phyloP scores from a whole-genome alignment of 2,329 filamentous ascomycete species.

The Rhexocercosporidium sp. region DNA sequence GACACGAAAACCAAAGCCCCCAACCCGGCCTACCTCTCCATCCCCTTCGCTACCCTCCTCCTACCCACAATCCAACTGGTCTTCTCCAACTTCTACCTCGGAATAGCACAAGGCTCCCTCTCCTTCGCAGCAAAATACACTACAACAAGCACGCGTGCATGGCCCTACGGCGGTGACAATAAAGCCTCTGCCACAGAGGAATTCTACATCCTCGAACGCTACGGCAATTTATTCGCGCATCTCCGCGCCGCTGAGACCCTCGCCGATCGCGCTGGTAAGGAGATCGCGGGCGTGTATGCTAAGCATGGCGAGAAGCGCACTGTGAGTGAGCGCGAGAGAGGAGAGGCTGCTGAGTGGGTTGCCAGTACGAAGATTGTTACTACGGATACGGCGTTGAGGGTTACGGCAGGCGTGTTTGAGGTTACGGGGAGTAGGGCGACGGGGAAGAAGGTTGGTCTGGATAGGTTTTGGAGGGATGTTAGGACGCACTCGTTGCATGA shows the following conservation, averaged over 20 bases:
- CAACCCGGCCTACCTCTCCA: conserved; percentile 53
- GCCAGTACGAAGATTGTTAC: conserved; percentile 66
- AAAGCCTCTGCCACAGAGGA: conserved; percentile 65
- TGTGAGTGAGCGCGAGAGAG: conserved; percentile 57
- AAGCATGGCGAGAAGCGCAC: conserved; percentile 48
- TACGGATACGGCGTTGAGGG: conserved; percentile 62
- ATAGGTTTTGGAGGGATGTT: conserved; percentile 71
- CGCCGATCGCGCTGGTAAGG: conserved; percentile 58
- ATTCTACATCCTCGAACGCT: conserved; percentile 68
- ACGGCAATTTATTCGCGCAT: conserved; percentile 68
- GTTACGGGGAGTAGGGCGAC: conserved; percentile 65
- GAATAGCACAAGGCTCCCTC: conserved; percentile 64
- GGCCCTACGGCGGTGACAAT: conserved; percentile 67
- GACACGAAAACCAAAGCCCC: conserved; percentile 55
- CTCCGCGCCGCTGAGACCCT: conserved; percentile 64
- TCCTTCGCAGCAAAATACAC: conserved; percentile 62
- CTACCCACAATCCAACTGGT: conserved; percentile 68
- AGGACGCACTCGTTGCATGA: conserved; percentile 70
- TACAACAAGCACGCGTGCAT: conserved; percentile 59
- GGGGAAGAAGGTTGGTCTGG: conserved; percentile 61
- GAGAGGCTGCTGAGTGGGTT: conserved; percentile 66
- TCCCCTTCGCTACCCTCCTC: conserved; percentile 62
- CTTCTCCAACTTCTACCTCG: conserved; percentile 70
- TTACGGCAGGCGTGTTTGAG: conserved; percentile 68
- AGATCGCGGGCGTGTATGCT: conserved; percentile 53